Conservation (phyloP, 345 rosid genomes). For the Passiflora organensis region DNA sequence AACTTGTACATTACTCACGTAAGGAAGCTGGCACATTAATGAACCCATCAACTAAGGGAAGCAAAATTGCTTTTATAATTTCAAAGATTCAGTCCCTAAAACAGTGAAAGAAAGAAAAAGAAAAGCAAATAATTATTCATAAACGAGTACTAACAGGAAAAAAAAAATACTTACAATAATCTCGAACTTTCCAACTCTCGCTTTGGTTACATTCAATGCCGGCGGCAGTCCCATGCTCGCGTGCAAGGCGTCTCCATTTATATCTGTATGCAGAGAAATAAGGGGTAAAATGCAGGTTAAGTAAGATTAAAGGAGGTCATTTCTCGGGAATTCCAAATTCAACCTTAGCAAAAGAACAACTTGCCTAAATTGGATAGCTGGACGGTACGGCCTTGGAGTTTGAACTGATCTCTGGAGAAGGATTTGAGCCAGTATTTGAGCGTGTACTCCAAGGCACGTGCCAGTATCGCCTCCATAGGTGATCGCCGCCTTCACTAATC, state of each 20-base stretch:
- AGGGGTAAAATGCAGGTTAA: background rate
- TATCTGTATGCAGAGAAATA: conserved; percentile 37
- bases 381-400: conserved; percentile 84
- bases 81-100: background rate
- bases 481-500: background rate
- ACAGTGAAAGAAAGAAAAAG: background rate
- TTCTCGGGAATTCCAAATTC: background rate
- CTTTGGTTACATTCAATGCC: conserved; percentile 77
- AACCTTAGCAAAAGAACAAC: background rate
- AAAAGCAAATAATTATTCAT: too few species aligned
- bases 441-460: conserved; percentile 94
- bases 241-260: conserved; percentile 94
- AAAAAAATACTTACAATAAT: conserved; percentile 54
- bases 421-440: conserved; percentile 99
- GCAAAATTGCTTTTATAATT: background rate
- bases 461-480: conserved; percentile 89
- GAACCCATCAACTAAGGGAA: too few species aligned
- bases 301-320: too few species aligned
- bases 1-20: conserved; percentile 78
- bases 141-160: too few species aligned
- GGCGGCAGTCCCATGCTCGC: conserved; percentile 99
- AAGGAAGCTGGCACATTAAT: conserved; percentile 93
- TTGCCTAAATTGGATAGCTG: conserved; percentile 89
- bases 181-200: conserved; percentile 79
- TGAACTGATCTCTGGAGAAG: conserved; percentile 93